A percentile compares a stretch with the other conserved stretches of the same genome.
Conservation (phyloP, 2,329 filamentous ascomycete species). For the Aureobasidium sp. region DNA sequence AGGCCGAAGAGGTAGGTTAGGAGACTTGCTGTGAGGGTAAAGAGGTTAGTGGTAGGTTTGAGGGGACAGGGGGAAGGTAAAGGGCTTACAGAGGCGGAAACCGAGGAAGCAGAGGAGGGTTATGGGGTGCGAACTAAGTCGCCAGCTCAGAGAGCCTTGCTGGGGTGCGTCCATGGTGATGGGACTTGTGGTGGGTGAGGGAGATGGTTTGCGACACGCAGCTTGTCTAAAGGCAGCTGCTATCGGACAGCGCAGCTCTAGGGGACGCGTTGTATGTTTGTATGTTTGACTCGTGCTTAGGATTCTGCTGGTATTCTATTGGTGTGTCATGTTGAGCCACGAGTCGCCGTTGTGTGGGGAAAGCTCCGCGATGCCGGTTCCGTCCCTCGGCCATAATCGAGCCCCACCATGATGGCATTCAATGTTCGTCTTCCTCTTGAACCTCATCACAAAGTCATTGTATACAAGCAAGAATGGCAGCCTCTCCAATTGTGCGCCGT, state of each 20-base stretch:
- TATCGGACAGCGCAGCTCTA: background rate
- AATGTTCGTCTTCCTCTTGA: background rate
- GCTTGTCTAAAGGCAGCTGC: background rate
- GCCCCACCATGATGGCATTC: background rate
- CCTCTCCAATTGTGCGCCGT: constrained; percentile 46
- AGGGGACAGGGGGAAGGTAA: constrained; percentile 3
- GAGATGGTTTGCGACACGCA: background rate
- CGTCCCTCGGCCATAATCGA: background rate
- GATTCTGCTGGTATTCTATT: background rate
- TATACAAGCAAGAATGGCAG: constrained; percentile 22
- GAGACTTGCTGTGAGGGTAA: constrained; percentile 48
- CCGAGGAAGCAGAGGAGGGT: constrained; percentile 82
- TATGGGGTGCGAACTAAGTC: constrained; percentile 90
- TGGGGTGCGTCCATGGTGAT: constrained; percentile 31
- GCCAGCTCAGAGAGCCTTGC: constrained; percentile 72
- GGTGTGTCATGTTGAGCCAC: background rate
- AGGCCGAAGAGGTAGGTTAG: constrained; percentile 87
- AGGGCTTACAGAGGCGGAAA: constrained; percentile 67
- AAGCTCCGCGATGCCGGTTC: background rate
- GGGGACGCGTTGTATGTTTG: constrained; percentile 7
- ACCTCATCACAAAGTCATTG: background rate
- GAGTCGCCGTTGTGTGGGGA: background rate
- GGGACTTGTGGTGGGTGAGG: background rate
- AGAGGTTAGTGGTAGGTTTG: background rate
- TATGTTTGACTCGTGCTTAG: background rate